Evolutionary conservation across 164 flowering plant genomes (phyloP), one percentile per base, ranked within the genome.

Genomic region (Liriodendron chinense): DNA sequence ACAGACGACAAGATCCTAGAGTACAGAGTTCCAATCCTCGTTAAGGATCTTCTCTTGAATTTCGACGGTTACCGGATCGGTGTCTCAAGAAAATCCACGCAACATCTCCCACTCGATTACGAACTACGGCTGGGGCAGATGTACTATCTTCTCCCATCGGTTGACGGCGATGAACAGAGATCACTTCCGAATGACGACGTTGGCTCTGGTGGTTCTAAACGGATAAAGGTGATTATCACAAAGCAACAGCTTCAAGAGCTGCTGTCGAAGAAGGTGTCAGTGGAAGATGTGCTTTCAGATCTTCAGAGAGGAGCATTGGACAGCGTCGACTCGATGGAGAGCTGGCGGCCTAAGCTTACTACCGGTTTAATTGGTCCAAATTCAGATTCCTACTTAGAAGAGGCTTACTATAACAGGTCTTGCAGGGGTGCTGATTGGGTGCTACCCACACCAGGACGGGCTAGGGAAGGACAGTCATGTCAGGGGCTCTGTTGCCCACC

Each of bases 201-300:
- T 56, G 12, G n/a, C 12, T 9, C 72, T 7, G 65, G 56, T 12
- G 70, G 72, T n/a, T 34, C 68, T 14, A 86, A 63, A 79, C 82
- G 85, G 72, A 83, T 88, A 3, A 86, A 83, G 59, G 71, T 88
- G 50, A 76, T 86, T 16, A 77, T 89, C n/a, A 85, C 90, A 18
- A 89, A 80, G 76, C 79, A 83, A 61, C 86, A 89, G 78, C 85
- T 89, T 49, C 80, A 83, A 49, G 79, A 80, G 57, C 74, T 86
- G 65, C 48, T 86, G 79, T 62, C 80, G 22, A 79, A 86, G 76
- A 49, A 77, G 66, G 64, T 80, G 24, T 81, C 90, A 2, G 1
- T 78, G 0, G 82, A 86, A 56, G 82, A 83, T 1, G 34, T 89
- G 1, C 53, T 82, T 0, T 48, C 72, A 0, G 73, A 71, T 10